Conservation (phyloP, 73 alveolate species). For the Paramecium sonneborni region DNA sequence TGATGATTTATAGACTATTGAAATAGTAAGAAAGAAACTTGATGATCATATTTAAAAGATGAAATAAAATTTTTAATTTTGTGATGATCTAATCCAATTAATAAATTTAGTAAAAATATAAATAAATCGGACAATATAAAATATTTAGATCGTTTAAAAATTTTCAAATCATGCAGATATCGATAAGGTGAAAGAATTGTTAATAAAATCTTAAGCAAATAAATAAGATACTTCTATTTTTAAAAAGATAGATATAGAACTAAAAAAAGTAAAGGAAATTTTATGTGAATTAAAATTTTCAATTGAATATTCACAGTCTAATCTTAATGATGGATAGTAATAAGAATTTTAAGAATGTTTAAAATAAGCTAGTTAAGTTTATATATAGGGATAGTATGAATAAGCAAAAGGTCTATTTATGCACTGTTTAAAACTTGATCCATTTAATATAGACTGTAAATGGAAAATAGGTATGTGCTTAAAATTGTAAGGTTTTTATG, state of each 20-base stretch:
- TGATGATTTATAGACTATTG: not conserved
- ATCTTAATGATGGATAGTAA: not conserved
- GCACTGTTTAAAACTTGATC: not conserved
- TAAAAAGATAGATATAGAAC: not conserved
- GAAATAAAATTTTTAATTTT: not conserved
- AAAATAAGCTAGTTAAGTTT: not conserved
- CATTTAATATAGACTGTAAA: not conserved
- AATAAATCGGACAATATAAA: not conserved
- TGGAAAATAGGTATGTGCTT: conserved; percentile 28
- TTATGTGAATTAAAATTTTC: not conserved
- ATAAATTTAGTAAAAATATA: not conserved
- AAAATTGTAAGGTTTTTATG: not conserved
- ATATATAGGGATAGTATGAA: not conserved
- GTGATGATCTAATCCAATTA: not conserved
- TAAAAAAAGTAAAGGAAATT: not conserved
- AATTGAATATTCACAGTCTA: not conserved
- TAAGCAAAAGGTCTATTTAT: not conserved
- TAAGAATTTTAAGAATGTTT: not conserved
- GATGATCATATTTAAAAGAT: not conserved
- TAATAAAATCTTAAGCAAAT: not conserved
- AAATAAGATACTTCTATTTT: not conserved
- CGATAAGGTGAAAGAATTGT: not conserved
- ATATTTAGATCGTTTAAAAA: not conserved
- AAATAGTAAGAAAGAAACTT: not conserved
- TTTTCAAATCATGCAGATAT: not conserved